These are phyloP conservation scores for Mallotus nudiflorus DNA, from an alignment of 345 rosid genomes.

Conservation along the genomic window DNA sequence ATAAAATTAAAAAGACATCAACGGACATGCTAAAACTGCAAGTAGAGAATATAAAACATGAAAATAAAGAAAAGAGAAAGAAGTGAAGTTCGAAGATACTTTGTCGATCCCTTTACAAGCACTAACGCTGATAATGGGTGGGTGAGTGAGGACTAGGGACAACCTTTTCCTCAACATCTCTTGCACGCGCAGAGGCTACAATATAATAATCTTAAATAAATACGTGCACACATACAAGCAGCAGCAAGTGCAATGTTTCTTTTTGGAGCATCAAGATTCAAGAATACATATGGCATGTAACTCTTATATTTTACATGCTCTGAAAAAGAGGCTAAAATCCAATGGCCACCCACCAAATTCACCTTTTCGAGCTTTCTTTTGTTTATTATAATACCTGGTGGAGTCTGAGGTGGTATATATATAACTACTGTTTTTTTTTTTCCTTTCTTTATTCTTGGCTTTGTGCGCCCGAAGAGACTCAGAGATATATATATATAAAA, in stretches of 20 bases:
- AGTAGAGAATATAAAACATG: neutral
- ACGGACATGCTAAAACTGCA: neutral
- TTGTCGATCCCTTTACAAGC: neutral
- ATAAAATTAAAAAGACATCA: neutral
- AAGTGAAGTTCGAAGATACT: neutral
- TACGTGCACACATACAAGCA: too few relatives aligned
- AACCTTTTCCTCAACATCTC: slow-evolving; percentile 2
- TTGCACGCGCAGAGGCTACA: slow-evolving; percentile 35
- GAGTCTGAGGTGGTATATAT: too few relatives aligned
- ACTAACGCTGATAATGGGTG: slow-evolving; percentile 16
- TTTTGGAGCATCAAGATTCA: too few relatives aligned
- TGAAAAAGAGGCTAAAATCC: slow-evolving; percentile 30
- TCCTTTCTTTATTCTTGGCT: slow-evolving; percentile 8
- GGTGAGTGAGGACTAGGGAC: slow-evolving; percentile 20
- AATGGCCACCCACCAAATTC: slow-evolving; percentile 36
- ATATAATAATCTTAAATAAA: slow-evolving; percentile 11
- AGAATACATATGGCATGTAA: too few relatives aligned
- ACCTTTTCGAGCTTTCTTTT: slow-evolving; percentile 20
- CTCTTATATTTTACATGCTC: slow-evolving; percentile 23
- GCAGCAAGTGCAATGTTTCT: too few relatives aligned
- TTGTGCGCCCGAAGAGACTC: neutral
- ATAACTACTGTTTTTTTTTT: neutral
- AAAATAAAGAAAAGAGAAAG: slow-evolving; percentile 3
- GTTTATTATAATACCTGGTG: neutral
- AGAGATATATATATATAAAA: neutral